Conservation (phyloP, 2,329 filamentous ascomycete genomes). For the Dothideomycetes sp. region DNA sequence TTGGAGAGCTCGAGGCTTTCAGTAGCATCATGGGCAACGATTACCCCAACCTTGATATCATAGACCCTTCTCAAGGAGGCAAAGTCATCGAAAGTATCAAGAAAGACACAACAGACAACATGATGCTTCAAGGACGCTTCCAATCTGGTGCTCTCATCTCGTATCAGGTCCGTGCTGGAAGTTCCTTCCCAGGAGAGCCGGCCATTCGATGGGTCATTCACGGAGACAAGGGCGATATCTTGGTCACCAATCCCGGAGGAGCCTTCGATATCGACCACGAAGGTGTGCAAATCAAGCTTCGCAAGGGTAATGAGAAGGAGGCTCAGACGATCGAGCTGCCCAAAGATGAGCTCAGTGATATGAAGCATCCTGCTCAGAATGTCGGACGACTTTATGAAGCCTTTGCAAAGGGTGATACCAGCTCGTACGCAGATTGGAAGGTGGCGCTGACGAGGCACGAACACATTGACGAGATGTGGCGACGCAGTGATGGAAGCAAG, state of each 20-base stretch:
- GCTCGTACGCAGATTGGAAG: slow-evolving; percentile 10
- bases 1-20: slow-evolving; percentile 25
- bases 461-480: slow-evolving; percentile 11
- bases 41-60: slow-evolving; percentile 32
- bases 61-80: slow-evolving; percentile 10
- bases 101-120: slow-evolving; percentile 35
- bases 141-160: slow-evolving; percentile 34
- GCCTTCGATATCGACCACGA: slow-evolving; percentile 10
- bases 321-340: slow-evolving; percentile 4
- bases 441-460: slow-evolving; percentile 8
- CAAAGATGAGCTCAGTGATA: neutral
- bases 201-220: slow-evolving; percentile 42
- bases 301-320: neutral
- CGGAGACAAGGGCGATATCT: slow-evolving; percentile 34
- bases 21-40: slow-evolving; percentile 39
- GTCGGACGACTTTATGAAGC: slow-evolving; percentile 11
- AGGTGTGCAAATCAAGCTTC: slow-evolving; percentile 4
- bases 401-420: slow-evolving; percentile 7
- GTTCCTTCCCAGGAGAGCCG: slow-evolving; percentile 41
- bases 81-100: slow-evolving; percentile 8
- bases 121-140: slow-evolving; percentile 34
- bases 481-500: slow-evolving; percentile 8
- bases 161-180: slow-evolving; percentile 39
- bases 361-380: slow-evolving; percentile 11
- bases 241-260: neutral